Base-by-base conservation (phyloP, 768 basidiomycete genomes). In the Pisolithus albus region DNA sequence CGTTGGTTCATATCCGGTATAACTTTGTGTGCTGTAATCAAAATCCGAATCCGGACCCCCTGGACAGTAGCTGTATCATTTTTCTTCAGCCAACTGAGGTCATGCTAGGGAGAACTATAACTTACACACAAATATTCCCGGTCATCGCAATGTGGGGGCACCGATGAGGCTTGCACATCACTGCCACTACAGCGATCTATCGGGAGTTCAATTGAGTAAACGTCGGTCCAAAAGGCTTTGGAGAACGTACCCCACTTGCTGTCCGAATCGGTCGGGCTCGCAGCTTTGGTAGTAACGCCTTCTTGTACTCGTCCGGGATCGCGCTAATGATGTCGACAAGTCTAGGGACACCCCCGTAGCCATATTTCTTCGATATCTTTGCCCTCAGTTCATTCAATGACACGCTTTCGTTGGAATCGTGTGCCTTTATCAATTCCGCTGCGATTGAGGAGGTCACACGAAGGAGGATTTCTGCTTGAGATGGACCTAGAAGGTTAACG, bases 101-200 rank as follows among this genome's bases (percentile, higher is more conserved):
- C 40, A 45, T 4, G 11, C 24, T 1, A 32, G 13, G 16, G 38
- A 39, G 21, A 7, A 24, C 34, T 13, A 23, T 13, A 23, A 72
- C 87, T 57, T 69, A 95, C 86, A 99, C 96, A 71, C 96, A 99
- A 51, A 99, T 98, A 62, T 99, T 99, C 26, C 96, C 96, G 0
- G 96, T 99, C 92, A 99, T 96, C 7, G 96, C 96, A 51, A 99
- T 98, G 72, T 99, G 96, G 4, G 96, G 96, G 75, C 96, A 99
- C 49, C 96, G 82, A 75, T 99, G 96, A 1, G 96, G 96, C 64
- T 98, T 99, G 75, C 93, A 95, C 96, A 99, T 99, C n/a, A 99
- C 95, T 8, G 96, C 96, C 13, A 99, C 96, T 21, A 98, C 95
- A 15, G 95, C 96, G 52, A 98, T 94, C 92, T 95, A 54, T 10